phyloP scores from a whole-genome alignment of 352 stramenopile genomes.

The Pythium rishiriense region DNA sequence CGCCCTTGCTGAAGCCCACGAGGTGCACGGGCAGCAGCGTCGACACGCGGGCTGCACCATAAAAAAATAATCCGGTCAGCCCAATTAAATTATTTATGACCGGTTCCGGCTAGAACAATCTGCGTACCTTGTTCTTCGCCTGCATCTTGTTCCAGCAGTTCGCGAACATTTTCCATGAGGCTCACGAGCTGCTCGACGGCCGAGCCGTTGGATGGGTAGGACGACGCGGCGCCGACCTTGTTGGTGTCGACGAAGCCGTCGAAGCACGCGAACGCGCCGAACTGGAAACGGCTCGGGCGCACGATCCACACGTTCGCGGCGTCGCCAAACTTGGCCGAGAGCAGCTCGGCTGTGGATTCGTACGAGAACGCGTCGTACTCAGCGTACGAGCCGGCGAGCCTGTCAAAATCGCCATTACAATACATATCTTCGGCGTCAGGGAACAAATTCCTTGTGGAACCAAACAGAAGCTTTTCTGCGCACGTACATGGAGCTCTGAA shows the following conservation, averaged over 20 bases:
- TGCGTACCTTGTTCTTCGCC: slow-evolving; percentile 1
- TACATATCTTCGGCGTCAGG: not conserved
- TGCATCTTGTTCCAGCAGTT: slow-evolving; percentile 10
- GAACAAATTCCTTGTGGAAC: slow-evolving; percentile 7
- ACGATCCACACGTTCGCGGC: slow-evolving; percentile 62
- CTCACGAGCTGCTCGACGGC: slow-evolving; percentile 24
- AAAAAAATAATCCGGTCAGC: not conserved
- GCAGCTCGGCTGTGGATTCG: slow-evolving; percentile 40
- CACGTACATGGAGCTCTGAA: slow-evolving; percentile 44
- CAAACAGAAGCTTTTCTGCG: not conserved
- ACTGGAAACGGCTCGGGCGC: slow-evolving; percentile 40
- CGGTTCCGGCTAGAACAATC: not conserved
- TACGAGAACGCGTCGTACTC: slow-evolving; percentile 62
- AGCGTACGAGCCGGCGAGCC: slow-evolving; percentile 32
- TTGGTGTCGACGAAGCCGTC: slow-evolving; percentile 62
- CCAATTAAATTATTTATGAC: not conserved
- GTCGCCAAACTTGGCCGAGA: slow-evolving; percentile 55
- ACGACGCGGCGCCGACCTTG: slow-evolving; percentile 47
- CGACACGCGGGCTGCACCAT: slow-evolving; percentile 38
- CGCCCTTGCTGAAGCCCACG: slow-evolving; percentile 71
- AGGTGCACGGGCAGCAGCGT: slow-evolving; percentile 57
- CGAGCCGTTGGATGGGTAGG: slow-evolving; percentile 34
- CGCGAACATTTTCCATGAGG: slow-evolving; percentile 16
- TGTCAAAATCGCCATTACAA: slow-evolving; percentile 7
- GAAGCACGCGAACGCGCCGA: slow-evolving; percentile 59